Evolutionary conservation across 352 stramenopile genomes (phyloP).

Genomic region (Phytopythium montanum): DNA sequence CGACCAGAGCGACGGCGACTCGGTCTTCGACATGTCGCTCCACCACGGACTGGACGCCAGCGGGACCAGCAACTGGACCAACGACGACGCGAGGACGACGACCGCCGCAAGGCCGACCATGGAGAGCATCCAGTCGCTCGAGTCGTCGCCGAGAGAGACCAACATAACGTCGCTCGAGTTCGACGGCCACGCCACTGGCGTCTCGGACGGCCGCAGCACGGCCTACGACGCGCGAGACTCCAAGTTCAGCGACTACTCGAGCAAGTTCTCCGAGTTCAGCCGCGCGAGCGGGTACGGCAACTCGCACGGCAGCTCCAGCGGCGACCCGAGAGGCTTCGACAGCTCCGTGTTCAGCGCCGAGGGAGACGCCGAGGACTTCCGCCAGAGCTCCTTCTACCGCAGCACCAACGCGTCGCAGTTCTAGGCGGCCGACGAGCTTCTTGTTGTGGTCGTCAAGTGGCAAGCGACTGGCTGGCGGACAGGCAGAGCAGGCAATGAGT

Average conservation of each 20-base stretch:
- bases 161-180: slow-evolving; percentile 1
- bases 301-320: slow-evolving; percentile 8
- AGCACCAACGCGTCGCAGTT: slow-evolving; percentile 28
- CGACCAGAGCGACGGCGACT: slow-evolving; percentile 36
- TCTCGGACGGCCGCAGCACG: slow-evolving; percentile 8
- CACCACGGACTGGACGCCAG: background rate
- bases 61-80: background rate
- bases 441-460: background rate
- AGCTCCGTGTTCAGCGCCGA: slow-evolving; percentile 41
- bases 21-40: slow-evolving; percentile 33
- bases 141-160: background rate
- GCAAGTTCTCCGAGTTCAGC: slow-evolving; percentile 13
- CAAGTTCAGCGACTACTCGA: slow-evolving; percentile 13
- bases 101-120: background rate
- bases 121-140: slow-evolving; percentile 5
- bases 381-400: slow-evolving; percentile 21
- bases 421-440: background rate
- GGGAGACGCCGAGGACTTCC: slow-evolving; percentile 11
- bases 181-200: slow-evolving; percentile 6
- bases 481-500: background rate
- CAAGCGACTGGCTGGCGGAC: too few relatives aligned
- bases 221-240: slow-evolving; percentile 8
- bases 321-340: slow-evolving; percentile 15
- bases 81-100: background rate
- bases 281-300: slow-evolving; percentile 23